Evolutionary conservation across 179 eudicot genomes (phyloP).

Genomic region (Drosera spatulata): DNA sequence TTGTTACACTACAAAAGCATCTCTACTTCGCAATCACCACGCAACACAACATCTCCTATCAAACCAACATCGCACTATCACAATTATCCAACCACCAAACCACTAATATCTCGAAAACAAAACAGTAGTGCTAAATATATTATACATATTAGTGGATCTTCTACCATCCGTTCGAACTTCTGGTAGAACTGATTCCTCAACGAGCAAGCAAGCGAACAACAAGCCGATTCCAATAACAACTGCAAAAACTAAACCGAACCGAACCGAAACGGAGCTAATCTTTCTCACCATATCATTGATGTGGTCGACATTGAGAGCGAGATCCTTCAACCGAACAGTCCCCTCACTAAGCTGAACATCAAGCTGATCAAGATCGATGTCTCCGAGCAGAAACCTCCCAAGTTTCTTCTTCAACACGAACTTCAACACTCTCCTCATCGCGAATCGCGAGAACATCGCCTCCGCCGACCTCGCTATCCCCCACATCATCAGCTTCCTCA

Average conservation of each 20-base stretch:
- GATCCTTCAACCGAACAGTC: conserved; percentile 60
- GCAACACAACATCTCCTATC: too few species aligned
- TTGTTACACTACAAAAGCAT: too few species aligned
- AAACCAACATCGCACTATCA: too few species aligned
- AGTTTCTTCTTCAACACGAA: conserved; percentile 84
- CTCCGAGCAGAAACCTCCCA: conserved; percentile 70
- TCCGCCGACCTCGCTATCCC: conserved; percentile 78
- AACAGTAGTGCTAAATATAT: too few species aligned
- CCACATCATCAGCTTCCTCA: conserved; percentile 13
- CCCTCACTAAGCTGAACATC: conserved; percentile 85
- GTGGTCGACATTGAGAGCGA: conserved; percentile 74
- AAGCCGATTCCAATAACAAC: background rate
- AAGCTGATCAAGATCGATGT: conserved; percentile 82
- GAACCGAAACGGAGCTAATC: background rate
- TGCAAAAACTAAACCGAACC: background rate
- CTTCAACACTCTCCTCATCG: conserved; percentile 57
- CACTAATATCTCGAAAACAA: too few species aligned
- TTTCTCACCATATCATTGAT: conserved; percentile 51
- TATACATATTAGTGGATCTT: too few species aligned
- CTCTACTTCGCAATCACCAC: too few species aligned
- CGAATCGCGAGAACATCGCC: conserved; percentile 72
- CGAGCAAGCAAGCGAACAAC: background rate
- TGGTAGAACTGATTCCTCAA: too few species aligned
- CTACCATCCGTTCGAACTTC: too few species aligned
- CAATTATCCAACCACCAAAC: too few species aligned